Percentiles rank a stretch among this genome's conserved stretches.
Conservation (phyloP, 495 filamentous ascomycete genomes). For the Neurospora sp. region DNA sequence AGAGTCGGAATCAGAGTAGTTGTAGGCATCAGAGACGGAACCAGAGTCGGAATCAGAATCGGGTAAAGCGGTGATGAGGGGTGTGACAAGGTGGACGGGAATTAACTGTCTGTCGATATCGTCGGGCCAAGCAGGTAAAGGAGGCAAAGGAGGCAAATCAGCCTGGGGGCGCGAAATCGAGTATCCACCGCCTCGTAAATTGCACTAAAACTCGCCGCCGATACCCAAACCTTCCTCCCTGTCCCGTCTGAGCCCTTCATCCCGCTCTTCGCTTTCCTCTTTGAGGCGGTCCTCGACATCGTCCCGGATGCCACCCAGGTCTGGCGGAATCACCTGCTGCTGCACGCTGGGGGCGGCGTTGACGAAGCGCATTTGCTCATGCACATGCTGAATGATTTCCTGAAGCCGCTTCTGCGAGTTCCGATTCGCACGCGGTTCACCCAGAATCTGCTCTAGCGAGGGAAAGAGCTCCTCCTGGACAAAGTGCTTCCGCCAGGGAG, state of each 20-base stretch:
- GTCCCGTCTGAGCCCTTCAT: slow-evolving; percentile 37
- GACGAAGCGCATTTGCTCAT: slow-evolving; percentile 81
- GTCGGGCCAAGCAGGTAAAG: neutral
- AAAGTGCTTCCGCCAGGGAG: slow-evolving; percentile 73
- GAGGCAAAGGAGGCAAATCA: neutral
- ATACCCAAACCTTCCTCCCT: slow-evolving; percentile 33
- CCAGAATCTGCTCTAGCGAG: slow-evolving; percentile 54
- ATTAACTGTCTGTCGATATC: neutral
- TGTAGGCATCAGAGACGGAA: neutral
- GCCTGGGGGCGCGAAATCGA: neutral
- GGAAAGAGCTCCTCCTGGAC: slow-evolving; percentile 77
- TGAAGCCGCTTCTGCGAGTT: slow-evolving; percentile 69
- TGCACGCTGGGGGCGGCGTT: slow-evolving; percentile 79
- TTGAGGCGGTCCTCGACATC: slow-evolving; percentile 69
- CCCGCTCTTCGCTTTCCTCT: slow-evolving; percentile 54
- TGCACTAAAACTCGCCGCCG: slow-evolving; percentile 28
- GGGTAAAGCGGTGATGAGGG: neutral
- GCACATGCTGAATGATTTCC: slow-evolving; percentile 60
- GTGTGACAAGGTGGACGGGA: neutral
- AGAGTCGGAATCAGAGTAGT: neutral
- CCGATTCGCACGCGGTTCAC: slow-evolving; percentile 56
- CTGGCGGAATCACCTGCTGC: slow-evolving; percentile 68
- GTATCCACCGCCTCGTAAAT: neutral
- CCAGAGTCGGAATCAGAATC: neutral
- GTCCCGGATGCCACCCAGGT: slow-evolving; percentile 62